Evolutionary conservation across 257 asterid species (phyloP).

Genomic region (Solanum chaucha): DNA sequence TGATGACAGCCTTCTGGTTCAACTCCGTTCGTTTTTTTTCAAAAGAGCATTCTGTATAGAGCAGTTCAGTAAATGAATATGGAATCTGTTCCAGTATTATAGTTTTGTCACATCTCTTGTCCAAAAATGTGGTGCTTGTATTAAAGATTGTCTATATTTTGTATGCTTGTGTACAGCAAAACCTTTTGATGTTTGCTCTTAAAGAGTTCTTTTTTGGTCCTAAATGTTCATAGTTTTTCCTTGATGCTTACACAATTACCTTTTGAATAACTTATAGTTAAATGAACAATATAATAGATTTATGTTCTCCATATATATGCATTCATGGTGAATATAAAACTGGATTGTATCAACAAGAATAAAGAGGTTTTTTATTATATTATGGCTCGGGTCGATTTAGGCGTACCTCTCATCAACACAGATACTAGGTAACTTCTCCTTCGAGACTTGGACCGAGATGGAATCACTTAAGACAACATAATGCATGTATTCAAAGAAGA

Average conservation of each 20-base stretch:
- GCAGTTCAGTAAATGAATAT: background rate
- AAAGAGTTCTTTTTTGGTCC: background rate
- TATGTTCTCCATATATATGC: background rate
- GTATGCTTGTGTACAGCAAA: background rate
- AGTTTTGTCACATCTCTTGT: background rate
- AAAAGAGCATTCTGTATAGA: background rate
- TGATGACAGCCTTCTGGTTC: background rate
- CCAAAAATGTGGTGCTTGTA: background rate
- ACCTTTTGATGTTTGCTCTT: background rate
- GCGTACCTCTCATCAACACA: background rate
- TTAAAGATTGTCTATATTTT: background rate
- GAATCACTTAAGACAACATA: background rate
- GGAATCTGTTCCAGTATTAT: background rate
- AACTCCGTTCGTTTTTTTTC: background rate
- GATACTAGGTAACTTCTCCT: background rate
- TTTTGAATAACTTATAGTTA: background rate
- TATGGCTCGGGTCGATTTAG: background rate
- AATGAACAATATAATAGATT: no score
- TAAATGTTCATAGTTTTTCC: background rate
- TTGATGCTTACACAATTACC: background rate
- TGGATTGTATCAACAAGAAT: background rate
- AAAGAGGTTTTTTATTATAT: background rate
- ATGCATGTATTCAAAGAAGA: background rate
- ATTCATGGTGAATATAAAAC: background rate
- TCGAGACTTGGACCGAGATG: background rate